phyloP scores from a whole-genome alignment of 345 rosid species.

The Aquilaria malaccensis region DNA sequence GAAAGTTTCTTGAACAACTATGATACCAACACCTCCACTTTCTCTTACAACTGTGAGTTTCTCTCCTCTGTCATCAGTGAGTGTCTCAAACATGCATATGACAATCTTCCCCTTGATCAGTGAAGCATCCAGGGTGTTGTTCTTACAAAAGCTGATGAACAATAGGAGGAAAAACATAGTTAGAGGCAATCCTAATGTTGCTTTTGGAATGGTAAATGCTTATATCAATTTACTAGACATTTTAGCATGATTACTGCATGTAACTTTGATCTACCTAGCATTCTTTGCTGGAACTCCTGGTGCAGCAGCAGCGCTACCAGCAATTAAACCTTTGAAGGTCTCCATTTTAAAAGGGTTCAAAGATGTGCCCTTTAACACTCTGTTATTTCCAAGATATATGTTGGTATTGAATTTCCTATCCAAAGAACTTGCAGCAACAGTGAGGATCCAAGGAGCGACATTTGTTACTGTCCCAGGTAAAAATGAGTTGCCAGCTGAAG shows the following conservation, averaged over 20 bases:
- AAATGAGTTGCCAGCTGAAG: conserved; percentile 35
- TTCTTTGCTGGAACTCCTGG: conserved; percentile 32
- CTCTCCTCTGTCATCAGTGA: conserved; percentile 16
- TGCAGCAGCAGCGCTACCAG: conserved; percentile 41
- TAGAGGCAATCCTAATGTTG: no score
- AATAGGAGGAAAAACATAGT: neutral
- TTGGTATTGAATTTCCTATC: conserved; percentile 29
- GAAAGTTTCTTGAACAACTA: conserved; percentile 25
- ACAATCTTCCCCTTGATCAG: conserved; percentile 41
- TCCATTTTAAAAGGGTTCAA: conserved; percentile 36
- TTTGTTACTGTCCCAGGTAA: conserved; percentile 25
- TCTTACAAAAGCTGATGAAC: conserved; percentile 37
- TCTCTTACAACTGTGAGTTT: conserved; percentile 23
- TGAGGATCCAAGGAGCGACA: conserved; percentile 46
- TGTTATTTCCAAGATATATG: conserved; percentile 7
- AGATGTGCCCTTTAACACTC: conserved; percentile 26
- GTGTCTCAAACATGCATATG: conserved; percentile 26
- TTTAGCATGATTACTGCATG: no score
- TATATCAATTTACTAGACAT: no score
- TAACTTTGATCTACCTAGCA: conserved; percentile 27
- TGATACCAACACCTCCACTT: conserved; percentile 42
- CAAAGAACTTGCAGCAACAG: conserved; percentile 40
- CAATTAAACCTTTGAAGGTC: conserved; percentile 20
- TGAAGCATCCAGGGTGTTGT: conserved; percentile 28
- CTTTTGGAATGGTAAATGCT: no score